Evolutionary conservation across 192 early-diverging fungal species (phyloP).

Genomic region (Coemansia sp.): DNA sequence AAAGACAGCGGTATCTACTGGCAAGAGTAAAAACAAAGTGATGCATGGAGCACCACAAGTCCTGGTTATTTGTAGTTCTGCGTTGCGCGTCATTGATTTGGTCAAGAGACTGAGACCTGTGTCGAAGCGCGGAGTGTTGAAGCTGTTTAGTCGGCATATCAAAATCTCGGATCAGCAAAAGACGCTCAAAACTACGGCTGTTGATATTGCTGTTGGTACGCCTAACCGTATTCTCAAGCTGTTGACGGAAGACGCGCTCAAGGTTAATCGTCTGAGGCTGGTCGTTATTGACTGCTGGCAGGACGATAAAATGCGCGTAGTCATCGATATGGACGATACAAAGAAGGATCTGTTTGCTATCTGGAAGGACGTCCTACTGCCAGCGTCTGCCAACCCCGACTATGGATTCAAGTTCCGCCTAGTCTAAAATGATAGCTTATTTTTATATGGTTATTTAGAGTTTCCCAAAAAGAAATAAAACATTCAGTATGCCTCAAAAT

Average conservation of each 20-base stretch:
- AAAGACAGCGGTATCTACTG: constrained; percentile 22
- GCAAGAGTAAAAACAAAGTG: constrained; percentile 42
- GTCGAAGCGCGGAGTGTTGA: constrained; percentile 27
- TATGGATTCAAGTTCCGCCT: constrained; percentile 39
- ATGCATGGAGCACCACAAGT: constrained; percentile 44
- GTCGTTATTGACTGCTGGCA: constrained; percentile 55
- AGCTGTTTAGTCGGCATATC: constrained; percentile 53
- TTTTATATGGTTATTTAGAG: neutral
- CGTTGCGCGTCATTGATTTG: constrained; percentile 45
- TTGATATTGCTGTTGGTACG: constrained; percentile 50
- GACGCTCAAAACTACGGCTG: constrained; percentile 9
- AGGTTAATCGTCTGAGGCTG: constrained; percentile 36
- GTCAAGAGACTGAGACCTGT: constrained; percentile 33
- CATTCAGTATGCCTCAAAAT: too few species aligned
- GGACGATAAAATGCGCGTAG: constrained; percentile 55
- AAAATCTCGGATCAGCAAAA: constrained; percentile 41
- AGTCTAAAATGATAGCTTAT: constrained; percentile 4
- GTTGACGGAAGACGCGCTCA: constrained; percentile 29
- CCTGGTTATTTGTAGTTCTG: constrained; percentile 49
- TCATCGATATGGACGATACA: constrained; percentile 55
- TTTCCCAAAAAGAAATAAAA: too few species aligned
- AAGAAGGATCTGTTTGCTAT: constrained; percentile 47
- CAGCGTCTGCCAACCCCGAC: constrained; percentile 40
- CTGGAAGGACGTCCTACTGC: constrained; percentile 47
- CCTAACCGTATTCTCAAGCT: constrained; percentile 50